Base-by-base conservation (phyloP, 441 rosid genomes). In the Erodium trifolium region DNA sequence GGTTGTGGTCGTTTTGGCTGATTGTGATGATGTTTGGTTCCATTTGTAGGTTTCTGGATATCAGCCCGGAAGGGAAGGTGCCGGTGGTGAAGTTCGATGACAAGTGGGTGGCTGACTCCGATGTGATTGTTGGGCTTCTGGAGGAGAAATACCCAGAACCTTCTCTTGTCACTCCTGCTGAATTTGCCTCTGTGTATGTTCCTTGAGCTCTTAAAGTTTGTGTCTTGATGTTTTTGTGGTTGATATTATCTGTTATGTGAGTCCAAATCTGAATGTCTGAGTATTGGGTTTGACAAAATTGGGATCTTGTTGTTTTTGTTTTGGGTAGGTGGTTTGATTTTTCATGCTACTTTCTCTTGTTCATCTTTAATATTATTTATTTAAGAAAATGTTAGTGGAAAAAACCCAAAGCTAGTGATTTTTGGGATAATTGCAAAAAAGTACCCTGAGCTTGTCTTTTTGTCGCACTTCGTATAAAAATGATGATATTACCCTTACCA, bases 111-210 rank as follows among this genome's bases (percentile, higher is more conserved):
- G 10, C 90, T 69, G 98, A 95, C 70, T 92, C 99, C 45, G 96
- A 92, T 77, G 82, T 89, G 64, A 86, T 90, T 72, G 93, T 84
- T 73, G 85, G 82, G 49, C 78, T 89, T 51, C 70, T 95, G 43
- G 97, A 95, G 71, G 91, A 92, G 82, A 95, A 89, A 71, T 85
- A 79, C 66, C 98, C 96, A n/a, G 90, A 86, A 39, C 92, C 86
- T 47, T 72, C 95, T 67, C 89, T 90, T 23, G 79, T 73, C 63
- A 77, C 92, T 39, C 93, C 96, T 70, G 73, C 91, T 66, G 80
- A 85, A 47, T 74, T 86, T 76, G 86, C 90, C 74, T 73, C 95
- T 66, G 88, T 83, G 96, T 86, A 86, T 76, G 78, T 11, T 43
- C 49, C 1, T 43, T 8, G 3, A 8, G 49, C 18, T 31, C 60